These are phyloP conservation scores for Primulina huaijiensis DNA, from an alignment of 257 asterid genomes.

Conservation along the genomic window DNA sequence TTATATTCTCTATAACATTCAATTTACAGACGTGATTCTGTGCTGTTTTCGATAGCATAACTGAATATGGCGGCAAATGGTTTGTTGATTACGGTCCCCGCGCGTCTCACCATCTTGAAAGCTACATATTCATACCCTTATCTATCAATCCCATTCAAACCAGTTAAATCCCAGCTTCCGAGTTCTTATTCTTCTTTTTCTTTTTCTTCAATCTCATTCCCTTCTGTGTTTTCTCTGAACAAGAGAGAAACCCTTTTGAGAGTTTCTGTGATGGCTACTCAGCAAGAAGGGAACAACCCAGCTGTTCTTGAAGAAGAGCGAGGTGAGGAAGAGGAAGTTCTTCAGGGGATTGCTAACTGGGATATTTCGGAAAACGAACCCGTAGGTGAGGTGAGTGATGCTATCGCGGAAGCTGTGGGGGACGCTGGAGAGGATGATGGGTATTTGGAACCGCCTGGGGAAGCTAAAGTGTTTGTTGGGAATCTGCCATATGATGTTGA, in stretches of 20 bases:
- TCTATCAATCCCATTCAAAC: constrained; percentile 40
- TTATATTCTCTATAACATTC: no score
- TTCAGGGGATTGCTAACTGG: constrained; percentile 33
- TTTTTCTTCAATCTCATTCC: constrained; percentile 35
- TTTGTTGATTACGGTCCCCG: constrained; percentile 50
- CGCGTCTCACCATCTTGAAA: constrained; percentile 45
- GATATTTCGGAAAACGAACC: constrained; percentile 27
- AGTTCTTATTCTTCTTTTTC: constrained; percentile 34
- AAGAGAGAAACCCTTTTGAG: constrained; percentile 36
- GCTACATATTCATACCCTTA: constrained; percentile 36
- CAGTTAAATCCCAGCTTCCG: constrained; percentile 43
- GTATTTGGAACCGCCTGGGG: constrained; percentile 60
- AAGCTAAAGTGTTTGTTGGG: constrained; percentile 75
- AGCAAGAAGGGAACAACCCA: constrained; percentile 51
- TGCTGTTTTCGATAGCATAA: no score
- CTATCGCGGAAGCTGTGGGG: constrained; percentile 27
- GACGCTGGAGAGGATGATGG: constrained; percentile 32
- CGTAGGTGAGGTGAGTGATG: constrained; percentile 30
- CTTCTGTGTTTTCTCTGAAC: constrained; percentile 30
- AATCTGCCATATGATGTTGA: constrained; percentile 74
- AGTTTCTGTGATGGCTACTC: constrained; percentile 48
- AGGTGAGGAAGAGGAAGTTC: constrained; percentile 28
- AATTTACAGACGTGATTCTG: no score
- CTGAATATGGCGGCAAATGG: constrained; percentile 44
- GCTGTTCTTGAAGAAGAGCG: constrained; percentile 43